Percentiles rank a stretch among this genome's conserved stretches.
Conservation (phyloP, 345 rosid genomes). For the Viola odorata region DNA sequence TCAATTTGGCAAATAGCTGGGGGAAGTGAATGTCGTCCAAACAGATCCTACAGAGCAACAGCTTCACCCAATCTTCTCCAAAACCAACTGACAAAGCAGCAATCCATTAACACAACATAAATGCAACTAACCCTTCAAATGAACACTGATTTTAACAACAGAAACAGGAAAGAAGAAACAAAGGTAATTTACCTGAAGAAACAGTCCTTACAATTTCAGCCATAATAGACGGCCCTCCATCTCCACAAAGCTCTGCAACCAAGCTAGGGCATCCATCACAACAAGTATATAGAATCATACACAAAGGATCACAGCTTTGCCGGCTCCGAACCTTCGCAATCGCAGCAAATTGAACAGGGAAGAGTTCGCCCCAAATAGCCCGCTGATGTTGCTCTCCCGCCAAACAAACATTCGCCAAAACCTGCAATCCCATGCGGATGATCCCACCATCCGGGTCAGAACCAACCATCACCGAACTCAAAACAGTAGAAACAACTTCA, state of each 20-base stretch:
- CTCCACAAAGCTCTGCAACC: constrained; percentile 38
- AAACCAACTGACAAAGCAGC: constrained; percentile 49
- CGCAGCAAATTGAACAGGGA: constrained; percentile 39
- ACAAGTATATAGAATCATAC: constrained; percentile 60
- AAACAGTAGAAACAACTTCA: constrained; percentile 23
- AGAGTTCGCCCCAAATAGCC: constrained; percentile 47
- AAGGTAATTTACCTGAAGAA: constrained; percentile 34
- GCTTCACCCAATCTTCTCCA: constrained; percentile 69
- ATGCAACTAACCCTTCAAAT: neutral
- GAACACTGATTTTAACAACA: neutral
- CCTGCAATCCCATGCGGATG: constrained; percentile 52
- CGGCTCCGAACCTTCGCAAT: constrained; percentile 40
- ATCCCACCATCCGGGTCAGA: constrained; percentile 34
- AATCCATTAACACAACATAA: constrained; percentile 7
- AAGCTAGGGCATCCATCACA: constrained; percentile 44
- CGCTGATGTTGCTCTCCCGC: constrained; percentile 58
- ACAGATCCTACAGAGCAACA: constrained; percentile 61
- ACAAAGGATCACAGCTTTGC: constrained; percentile 68
- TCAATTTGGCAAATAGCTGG: constrained; percentile 35
- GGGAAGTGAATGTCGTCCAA: constrained; percentile 48
- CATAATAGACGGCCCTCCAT: constrained; percentile 39
- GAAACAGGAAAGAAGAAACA: neutral
- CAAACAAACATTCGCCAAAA: constrained; percentile 58
- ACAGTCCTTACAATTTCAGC: constrained; percentile 46
- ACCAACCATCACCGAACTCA: constrained; percentile 20